These are phyloP conservation scores for Patellifolia procumbens DNA, from an alignment of 179 eudicot species.

Conservation along the genomic window DNA sequence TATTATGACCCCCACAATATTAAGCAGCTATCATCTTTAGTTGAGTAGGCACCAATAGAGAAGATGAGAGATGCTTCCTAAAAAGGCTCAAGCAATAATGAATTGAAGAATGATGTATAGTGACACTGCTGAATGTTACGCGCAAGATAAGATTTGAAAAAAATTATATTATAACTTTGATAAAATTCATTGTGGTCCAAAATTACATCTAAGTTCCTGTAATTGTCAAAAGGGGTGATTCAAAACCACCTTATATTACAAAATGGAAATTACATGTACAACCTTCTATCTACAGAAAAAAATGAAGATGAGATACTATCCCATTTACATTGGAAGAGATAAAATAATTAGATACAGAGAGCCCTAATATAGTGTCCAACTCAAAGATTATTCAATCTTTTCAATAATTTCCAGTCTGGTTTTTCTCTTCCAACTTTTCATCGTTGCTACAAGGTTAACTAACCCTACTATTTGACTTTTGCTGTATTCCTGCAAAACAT, in stretches of 20 bases:
- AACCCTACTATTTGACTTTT: slow-evolving; percentile 76
- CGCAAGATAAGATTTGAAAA: not conserved
- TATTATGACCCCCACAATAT: not conserved
- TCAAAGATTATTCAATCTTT: slow-evolving; percentile 57
- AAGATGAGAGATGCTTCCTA: not conserved
- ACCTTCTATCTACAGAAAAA: slow-evolving; percentile 28
- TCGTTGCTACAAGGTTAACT: slow-evolving; percentile 83
- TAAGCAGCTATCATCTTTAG: not conserved
- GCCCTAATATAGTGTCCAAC: slow-evolving; percentile 1
- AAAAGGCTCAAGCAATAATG: not conserved
- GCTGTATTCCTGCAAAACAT: slow-evolving; percentile 62
- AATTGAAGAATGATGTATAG: not conserved
- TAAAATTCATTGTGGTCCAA: slow-evolving; percentile 11
- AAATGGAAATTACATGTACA: slow-evolving; percentile 41
- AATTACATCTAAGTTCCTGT: slow-evolving; percentile 26
- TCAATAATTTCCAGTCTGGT: slow-evolving; percentile 78
- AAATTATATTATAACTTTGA: not conserved
- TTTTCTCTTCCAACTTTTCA: slow-evolving; percentile 97
- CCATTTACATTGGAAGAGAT: slow-evolving; percentile 36
- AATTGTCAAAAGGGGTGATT: slow-evolving; percentile 7
- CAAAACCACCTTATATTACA: slow-evolving; percentile 36
- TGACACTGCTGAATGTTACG: not conserved
- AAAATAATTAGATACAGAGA: slow-evolving; percentile 2
- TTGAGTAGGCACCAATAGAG: not conserved
- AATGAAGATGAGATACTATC: slow-evolving; percentile 12